Percentiles rank a stretch among this genome's conserved stretches.
Conservation (phyloP, 1,139 yeast species). For the Kodamaea anthophila region DNA sequence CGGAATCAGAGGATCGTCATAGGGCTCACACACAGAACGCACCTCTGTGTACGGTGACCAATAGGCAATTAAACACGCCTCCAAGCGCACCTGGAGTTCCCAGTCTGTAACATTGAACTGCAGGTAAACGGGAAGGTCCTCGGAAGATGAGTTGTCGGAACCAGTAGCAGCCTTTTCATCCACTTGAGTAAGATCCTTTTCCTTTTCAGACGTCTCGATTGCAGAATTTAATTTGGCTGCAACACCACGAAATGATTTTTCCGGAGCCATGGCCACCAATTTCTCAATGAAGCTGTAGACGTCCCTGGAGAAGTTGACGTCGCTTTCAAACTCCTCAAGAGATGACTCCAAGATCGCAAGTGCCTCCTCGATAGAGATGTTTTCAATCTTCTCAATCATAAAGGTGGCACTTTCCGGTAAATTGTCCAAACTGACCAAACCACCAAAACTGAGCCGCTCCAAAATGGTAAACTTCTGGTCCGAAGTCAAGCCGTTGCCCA, state of each 20-base stretch:
- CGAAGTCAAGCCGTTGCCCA: constrained; percentile 23
- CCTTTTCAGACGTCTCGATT: constrained; percentile 1
- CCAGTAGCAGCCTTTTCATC: constrained; percentile 1
- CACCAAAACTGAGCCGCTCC: constrained; percentile 22
- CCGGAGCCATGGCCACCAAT: constrained; percentile 7
- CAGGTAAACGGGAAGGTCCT: background rate
- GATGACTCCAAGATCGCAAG: constrained; percentile 15
- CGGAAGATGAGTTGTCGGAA: constrained; percentile 1
- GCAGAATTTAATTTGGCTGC: constrained; percentile 3
- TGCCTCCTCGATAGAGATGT: constrained; percentile 13
- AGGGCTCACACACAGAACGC: constrained; percentile 49
- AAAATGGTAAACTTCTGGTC: constrained; percentile 24
- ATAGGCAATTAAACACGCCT: constrained; percentile 32
- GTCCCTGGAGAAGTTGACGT: constrained; percentile 18
- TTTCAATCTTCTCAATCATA: constrained; percentile 18
- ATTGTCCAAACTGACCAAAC: constrained; percentile 21
- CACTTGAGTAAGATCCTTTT: background rate
- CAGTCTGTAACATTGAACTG: constrained; percentile 9
- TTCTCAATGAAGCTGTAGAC: constrained; percentile 11
- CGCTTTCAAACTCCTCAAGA: constrained; percentile 16
- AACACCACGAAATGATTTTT: background rate
- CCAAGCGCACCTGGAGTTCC: constrained; percentile 14
- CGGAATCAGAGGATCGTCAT: constrained; percentile 43
- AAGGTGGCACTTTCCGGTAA: constrained; percentile 23
- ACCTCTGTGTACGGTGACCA: constrained; percentile 65